Percentiles rank a stretch among this genome's conserved stretches.
These are phyloP conservation scores for Diaporthe sp. DNA, from an alignment of 2,329 filamentous ascomycete genomes.

Conservation along the genomic window DNA sequence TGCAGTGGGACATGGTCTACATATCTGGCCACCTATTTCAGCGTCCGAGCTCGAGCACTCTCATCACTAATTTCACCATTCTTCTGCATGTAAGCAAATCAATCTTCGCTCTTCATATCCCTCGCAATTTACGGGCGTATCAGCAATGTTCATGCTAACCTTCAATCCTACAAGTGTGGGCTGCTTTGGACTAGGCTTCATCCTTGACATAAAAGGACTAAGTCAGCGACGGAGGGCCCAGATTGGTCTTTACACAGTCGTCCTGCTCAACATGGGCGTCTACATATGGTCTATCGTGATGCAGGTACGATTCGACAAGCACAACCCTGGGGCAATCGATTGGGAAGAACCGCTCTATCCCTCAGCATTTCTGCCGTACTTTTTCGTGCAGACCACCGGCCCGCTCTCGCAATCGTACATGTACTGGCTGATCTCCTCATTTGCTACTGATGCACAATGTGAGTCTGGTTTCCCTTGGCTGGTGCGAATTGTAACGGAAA, in stretches of 20 bases:
- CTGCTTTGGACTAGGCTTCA: slow-evolving; percentile 63
- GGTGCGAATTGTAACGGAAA: slow-evolving; percentile 39
- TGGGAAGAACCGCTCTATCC: slow-evolving; percentile 60
- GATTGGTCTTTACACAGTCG: slow-evolving; percentile 59
- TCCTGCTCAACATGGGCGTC: slow-evolving; percentile 61
- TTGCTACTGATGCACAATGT: slow-evolving; percentile 57
- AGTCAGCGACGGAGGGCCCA: slow-evolving; percentile 61
- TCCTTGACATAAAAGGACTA: slow-evolving; percentile 56
- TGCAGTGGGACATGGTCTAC: slow-evolving; percentile 60
- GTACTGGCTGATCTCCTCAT: slow-evolving; percentile 60
- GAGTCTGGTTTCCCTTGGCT: slow-evolving; percentile 8
- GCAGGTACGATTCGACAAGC: slow-evolving; percentile 56
- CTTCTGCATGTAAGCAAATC: slow-evolving; percentile 59
- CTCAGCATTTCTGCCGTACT: slow-evolving; percentile 61
- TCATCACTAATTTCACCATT: slow-evolving; percentile 62
- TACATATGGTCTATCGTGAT: slow-evolving; percentile 66
- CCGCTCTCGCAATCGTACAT: slow-evolving; percentile 60
- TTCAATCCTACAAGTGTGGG: slow-evolving; percentile 50
- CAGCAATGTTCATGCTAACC: not conserved
- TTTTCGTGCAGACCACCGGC: slow-evolving; percentile 59
- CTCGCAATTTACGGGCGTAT: rapidly evolving
- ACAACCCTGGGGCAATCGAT: slow-evolving; percentile 59
- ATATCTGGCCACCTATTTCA: slow-evolving; percentile 60
- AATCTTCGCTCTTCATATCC: rapidly evolving
- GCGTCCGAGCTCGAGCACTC: slow-evolving; percentile 58